phyloP scores from a whole-genome alignment of 192 early-diverging fungal species.

The Phlyctochytrium planicorne region DNA sequence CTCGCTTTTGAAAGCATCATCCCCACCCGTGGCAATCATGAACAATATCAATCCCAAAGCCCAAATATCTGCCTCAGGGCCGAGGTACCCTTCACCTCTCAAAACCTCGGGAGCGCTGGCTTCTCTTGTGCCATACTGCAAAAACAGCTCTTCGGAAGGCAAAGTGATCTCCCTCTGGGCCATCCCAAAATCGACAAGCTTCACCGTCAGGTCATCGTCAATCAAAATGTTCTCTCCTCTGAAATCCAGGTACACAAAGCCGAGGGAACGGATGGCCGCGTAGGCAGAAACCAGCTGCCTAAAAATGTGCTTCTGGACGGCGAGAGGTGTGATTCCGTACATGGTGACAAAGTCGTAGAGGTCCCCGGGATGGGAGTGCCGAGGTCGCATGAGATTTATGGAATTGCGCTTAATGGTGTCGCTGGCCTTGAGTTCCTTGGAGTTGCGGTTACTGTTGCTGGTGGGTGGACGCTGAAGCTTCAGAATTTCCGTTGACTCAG shows the following conservation, averaged over 20 bases:
- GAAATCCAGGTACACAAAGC: conserved; percentile 34
- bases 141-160: conserved; percentile 13
- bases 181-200: conserved; percentile 37
- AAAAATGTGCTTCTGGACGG: conserved; percentile 25
- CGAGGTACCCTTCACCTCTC: conserved; percentile 21
- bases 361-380: conserved; percentile 34
- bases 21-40: conserved; percentile 43
- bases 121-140: conserved; percentile 23
- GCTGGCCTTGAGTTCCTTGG: conserved; percentile 5
- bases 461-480: no score
- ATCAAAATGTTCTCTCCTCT: conserved; percentile 32
- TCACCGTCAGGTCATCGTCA: conserved; percentile 35
- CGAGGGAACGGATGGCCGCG: neutral
- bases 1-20: conserved; percentile 18
- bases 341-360: conserved; percentile 32
- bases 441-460: neutral
- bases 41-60: conserved; percentile 44
- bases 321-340: conserved; percentile 20
- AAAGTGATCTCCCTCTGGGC: conserved; percentile 13
- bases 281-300: conserved; percentile 30
- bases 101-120: conserved; percentile 27
- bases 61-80: conserved; percentile 34
- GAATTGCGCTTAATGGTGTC: neutral
- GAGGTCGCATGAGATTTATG: conserved; percentile 27
- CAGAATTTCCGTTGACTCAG: no score